Base-by-base conservation (phyloP, 345 rosid genomes). In the Pseudoturritis turrita region DNA sequence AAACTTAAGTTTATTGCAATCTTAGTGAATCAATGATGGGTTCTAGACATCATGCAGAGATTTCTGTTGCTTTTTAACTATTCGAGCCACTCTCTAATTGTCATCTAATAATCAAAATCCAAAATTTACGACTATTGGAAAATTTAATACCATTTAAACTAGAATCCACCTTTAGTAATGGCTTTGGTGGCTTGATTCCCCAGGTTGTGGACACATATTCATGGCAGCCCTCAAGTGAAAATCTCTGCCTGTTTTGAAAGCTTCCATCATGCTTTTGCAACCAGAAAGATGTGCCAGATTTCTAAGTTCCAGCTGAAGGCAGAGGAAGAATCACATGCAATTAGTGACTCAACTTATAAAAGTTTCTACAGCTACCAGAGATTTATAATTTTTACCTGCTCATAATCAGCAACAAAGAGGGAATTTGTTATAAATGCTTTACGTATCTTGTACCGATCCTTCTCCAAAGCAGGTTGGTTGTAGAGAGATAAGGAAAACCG, bases 391-490 rank as follows among this genome's bases (percentile, higher is more conserved):
- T 37, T 73, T 74, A 94, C 98, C 91, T 94, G 98, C 22, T 96
- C 98, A 74, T 94, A 94, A 79, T 94, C 98, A 56, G 98, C 97
- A 49, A 91, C 98, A 17, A 94, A 81, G 35, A 94, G 97, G 13
- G 98, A 84, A 76, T 88, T 91, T 80, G 98, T 93, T 65, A 94
- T 70, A 65, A 94, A 94, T 62, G 98, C 96, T 76, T 89, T 89
- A 65, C 98, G 95, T 63, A 94, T 94, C 86, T 94, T 94, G 78
- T 94, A 94, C 43, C 98, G 84, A 70, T 95, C 98, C 83, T 94
- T 94, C 83, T 94, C 98, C 83, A 94, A 69, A 53, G 98, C 97
- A 70, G 98, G 98, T 64, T 94, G 98, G 72, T 94, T 94, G 96
- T 94, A 87, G 41, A 68, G 44, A 64, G 29, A 35, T 33, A 25